Evolutionary conservation across 441 rosid species (phyloP).

Genomic region (Euphorbia schlechtendalii): DNA sequence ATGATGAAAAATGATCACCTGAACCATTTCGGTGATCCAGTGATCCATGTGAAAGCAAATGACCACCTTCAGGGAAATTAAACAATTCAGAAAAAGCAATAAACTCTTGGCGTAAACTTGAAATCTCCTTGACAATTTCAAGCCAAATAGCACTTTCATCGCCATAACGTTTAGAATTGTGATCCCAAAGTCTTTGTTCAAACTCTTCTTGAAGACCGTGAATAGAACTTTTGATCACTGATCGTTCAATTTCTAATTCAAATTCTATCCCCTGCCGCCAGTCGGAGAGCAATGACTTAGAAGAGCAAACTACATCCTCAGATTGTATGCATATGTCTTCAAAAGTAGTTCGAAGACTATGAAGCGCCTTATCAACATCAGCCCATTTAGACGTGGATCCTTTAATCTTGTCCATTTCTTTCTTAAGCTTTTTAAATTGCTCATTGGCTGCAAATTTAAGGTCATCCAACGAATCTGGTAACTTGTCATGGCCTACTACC

Average conservation of each 20-base stretch:
- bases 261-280: constrained; percentile 54
- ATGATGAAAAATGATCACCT: constrained; percentile 36
- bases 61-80: constrained; percentile 45
- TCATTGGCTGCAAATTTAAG: constrained; percentile 35
- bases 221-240: constrained; percentile 41
- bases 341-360: constrained; percentile 38
- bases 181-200: constrained; percentile 44
- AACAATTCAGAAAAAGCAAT: constrained; percentile 52
- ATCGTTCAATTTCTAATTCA: constrained; percentile 42
- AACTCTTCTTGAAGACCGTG: constrained; percentile 49
- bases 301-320: constrained; percentile 28
- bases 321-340: constrained; percentile 34
- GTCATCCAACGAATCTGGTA: constrained; percentile 33
- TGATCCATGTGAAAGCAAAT: constrained; percentile 42
- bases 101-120: constrained; percentile 61
- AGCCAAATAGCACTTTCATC: constrained; percentile 30
- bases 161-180: constrained; percentile 30
- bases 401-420: constrained; percentile 48
- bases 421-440: constrained; percentile 52
- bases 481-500: constrained; percentile 7
- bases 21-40: constrained; percentile 58
- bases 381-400: constrained; percentile 31
- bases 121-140: constrained; percentile 55
- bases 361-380: constrained; percentile 43
- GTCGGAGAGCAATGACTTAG: constrained; percentile 33